Conservation (phyloP, 2,329 filamentous ascomycete species). For the Exophiala dermatitidis region DNA sequence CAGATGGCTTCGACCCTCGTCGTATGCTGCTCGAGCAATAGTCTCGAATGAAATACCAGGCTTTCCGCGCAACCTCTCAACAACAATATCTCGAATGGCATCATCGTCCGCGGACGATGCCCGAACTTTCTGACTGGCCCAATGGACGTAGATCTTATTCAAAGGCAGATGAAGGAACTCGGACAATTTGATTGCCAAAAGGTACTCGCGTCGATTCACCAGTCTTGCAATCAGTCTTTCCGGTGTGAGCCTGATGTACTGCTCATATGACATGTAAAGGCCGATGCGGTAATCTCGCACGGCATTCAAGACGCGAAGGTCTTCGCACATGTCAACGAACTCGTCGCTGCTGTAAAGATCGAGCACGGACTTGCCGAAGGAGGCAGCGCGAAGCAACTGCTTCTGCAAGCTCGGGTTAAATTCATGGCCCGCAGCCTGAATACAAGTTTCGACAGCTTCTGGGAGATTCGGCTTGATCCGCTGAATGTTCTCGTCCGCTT, state of each 20-base stretch:
- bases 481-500: constrained; percentile 96
- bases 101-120: constrained; percentile 80
- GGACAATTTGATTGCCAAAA: constrained; percentile 80
- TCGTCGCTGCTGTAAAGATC: constrained; percentile 98
- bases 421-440: constrained; percentile 87
- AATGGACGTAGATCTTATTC: constrained; percentile 89
- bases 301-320: constrained; percentile 82
- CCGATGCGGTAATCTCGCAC: constrained; percentile 87
- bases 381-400: constrained; percentile 87
- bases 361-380: constrained; percentile 93
- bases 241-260: constrained; percentile 83
- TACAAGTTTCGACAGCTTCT: constrained; percentile 88
- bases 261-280: constrained; percentile 83
- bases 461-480: constrained; percentile 80
- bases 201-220: constrained; percentile 82
- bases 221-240: constrained; percentile 81
- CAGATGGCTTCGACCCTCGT: constrained; percentile 81
- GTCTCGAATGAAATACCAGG: constrained; percentile 91
- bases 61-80: constrained; percentile 78
- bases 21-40: constrained; percentile 86
- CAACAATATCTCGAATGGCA: constrained; percentile 74
- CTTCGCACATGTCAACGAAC: constrained; percentile 97
- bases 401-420: constrained; percentile 91
- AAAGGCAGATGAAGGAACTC: constrained; percentile 79
- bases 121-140: constrained; percentile 91